Percentiles rank a stretch among this genome's conserved stretches.
These are phyloP conservation scores for Curvularia hawaiiensis DNA, from an alignment of 2,329 filamentous ascomycete genomes.

Conservation along the genomic window DNA sequence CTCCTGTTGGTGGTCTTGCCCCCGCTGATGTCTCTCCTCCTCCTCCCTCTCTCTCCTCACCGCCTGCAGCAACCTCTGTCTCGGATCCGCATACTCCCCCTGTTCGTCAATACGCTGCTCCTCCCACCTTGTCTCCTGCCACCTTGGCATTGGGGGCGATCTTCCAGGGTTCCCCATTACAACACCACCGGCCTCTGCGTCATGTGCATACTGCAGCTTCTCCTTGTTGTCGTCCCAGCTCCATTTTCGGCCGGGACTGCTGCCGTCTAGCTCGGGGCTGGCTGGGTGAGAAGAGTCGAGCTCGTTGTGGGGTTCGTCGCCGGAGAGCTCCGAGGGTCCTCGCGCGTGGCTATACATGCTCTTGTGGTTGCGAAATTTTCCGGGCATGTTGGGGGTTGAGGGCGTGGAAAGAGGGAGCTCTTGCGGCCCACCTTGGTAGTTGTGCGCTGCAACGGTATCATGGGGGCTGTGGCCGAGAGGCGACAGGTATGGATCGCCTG, in stretches of 20 bases:
- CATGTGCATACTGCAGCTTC: not conserved
- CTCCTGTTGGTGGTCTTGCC: too few species aligned
- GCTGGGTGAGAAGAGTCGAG: not conserved
- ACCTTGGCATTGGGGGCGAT: not conserved
- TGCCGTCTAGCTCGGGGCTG: not conserved
- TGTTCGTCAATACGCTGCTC: not conserved
- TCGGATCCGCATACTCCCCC: not conserved
- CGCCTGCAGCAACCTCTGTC: not conserved
- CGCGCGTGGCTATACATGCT: conserved; percentile 7
- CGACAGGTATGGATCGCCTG: not conserved
- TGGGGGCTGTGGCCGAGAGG: conserved; percentile 1
- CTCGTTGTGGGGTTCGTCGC: conserved; percentile 1
- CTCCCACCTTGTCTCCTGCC: not conserved
- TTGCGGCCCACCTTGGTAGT: conserved; percentile 9
- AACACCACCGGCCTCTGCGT: not conserved
- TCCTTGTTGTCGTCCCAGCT: not conserved
- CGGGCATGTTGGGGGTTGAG: not conserved
- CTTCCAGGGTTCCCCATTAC: not conserved
- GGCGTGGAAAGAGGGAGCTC: conserved; percentile 15
- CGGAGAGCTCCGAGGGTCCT: conserved; percentile 6
- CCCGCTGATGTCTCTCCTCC: not conserved
- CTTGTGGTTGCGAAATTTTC: conserved; percentile 1
- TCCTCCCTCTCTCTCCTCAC: not conserved
- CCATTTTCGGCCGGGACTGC: not conserved
- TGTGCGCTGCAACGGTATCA: not conserved